Percentiles rank a stretch among this genome's conserved stretches.
phyloP scores from a whole-genome alignment of 768 basidiomycete genomes.

The Boletellus emodensis region DNA sequence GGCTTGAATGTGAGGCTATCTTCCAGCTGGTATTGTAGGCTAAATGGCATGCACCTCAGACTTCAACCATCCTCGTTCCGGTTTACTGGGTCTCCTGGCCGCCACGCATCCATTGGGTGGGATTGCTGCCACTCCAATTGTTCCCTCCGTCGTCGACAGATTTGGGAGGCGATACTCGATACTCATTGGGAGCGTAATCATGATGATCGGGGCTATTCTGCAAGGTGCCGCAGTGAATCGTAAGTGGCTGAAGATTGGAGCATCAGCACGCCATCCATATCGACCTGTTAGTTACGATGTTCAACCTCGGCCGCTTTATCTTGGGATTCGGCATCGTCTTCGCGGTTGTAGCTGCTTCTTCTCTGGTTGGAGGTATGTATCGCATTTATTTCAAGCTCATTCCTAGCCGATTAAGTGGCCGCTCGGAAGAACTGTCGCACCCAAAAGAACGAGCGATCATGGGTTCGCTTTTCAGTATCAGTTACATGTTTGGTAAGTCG shows the following conservation, averaged over 20 bases:
- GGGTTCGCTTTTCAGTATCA: background rate
- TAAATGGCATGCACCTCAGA: conserved; percentile 31
- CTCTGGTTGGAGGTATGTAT: conserved; percentile 4
- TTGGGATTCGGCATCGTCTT: conserved; percentile 2
- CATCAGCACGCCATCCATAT: background rate
- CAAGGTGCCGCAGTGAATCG: background rate
- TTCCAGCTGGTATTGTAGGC: background rate
- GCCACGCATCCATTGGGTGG: background rate
- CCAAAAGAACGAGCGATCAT: conserved; percentile 12
- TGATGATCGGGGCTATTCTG: background rate
- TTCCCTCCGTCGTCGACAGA: background rate
- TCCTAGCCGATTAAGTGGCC: too few species aligned
- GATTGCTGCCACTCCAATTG: background rate
- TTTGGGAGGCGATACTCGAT: background rate
- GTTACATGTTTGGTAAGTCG: conserved; percentile 2
- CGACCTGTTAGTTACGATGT: conserved; percentile 2
- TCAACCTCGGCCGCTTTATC: conserved; percentile 4
- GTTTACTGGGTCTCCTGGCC: conserved; percentile 38
- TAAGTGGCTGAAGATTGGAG: background rate
- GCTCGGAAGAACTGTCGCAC: conserved; percentile 8
- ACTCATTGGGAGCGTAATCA: background rate
- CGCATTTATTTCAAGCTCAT: too few species aligned
- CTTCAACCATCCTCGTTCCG: conserved; percentile 50
- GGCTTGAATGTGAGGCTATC: conserved; percentile 44
- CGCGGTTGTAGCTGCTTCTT: conserved; percentile 1